Base-by-base conservation (phyloP, 2,329 filamentous ascomycete species). In the Chaetomium sp. region DNA sequence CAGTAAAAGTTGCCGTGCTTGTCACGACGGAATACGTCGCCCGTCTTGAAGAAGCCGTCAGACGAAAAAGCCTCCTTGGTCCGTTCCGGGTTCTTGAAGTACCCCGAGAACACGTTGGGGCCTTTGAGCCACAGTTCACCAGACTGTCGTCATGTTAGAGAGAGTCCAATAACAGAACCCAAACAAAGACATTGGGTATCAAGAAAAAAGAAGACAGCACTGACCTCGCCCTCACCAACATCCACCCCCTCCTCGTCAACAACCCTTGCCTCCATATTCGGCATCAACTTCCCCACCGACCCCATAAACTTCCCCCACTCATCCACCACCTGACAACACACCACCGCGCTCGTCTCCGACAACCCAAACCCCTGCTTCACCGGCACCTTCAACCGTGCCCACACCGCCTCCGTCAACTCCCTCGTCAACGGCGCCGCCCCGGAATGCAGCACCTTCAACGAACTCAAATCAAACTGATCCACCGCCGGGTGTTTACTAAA, bases 291-390 rank as follows among this genome's bases (percentile, higher is more conserved):
- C 10, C 92, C 91, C 0, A 92, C 88, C 0, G 87, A 86, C 19
- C 91, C 91, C 63, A 91, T 85, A 47, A 81, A 83, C 49, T 79
- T 83, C 59, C 83, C 75, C 89, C 91, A 96, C 62, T 89, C 85
- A 38, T 83, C 80, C 76, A 88, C 86, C 6, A 79, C 74, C 70
- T 91, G 89, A 8, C 82, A 82, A 63, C 90, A 86, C 0, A 89
- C 88, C 1, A 84, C 87, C 0, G 91, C 91, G 33, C 86, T 86
- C 11, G 90, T 95, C 74, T 97, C 92, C 5, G 85, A 90, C 5
- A 97, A 78, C 0, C 92, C 92, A 67, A 96, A 97, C 14, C 89
- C 91, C 72, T 97, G 92, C 76, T 96, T 96, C 58, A 96, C 84
- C 2, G 86, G 86, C 19, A 95, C 78, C 51, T 84, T 84, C 56